Base-by-base conservation (phyloP, 306 rosid species). In the Vigna hirtella region DNA sequence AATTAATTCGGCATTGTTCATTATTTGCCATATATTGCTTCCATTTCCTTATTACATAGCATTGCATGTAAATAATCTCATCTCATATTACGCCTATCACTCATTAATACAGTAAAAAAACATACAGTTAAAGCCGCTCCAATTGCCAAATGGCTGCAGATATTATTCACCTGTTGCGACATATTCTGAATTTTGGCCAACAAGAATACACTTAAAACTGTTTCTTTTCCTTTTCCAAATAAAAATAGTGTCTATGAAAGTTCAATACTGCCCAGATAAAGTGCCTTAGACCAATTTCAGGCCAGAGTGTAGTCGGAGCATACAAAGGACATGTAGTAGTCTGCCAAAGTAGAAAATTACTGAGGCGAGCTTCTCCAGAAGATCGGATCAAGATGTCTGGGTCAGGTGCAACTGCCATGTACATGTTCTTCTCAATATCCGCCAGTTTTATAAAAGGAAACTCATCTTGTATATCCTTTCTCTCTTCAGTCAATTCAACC, bases 291-390 rank as follows among this genome's bases (percentile, higher is more conserved):
- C 96, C 96, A 47, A 92, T 76, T 69, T 92, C 96, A 38, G 97
- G 96, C 97, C 97, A 92, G 28, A 92, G 90, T 1, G 86, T 90
- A 9, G 83, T 16, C 22, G 97, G 95, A 26, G 90, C 86, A 79
- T 85, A 88, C 83, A 91, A 80, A n/a, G 84, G 89, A 45, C 93
- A 88, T 66, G 78, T 49, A 69, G 84, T 65, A 64, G 93, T 88
- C 80, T 90, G 90, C 97, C 93, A 92, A 57, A 92, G 97, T 79
- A 90, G 96, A 77, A 92, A 90, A 82, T 88, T 92, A 78, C 96
- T 88, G 50, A 92, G 91, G 2, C 96, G 90, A 18, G 73, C 81
- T 77, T 88, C 96, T 0, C 97, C 97, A 0, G 90, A 86, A 66
- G 89, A 84, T 79, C 92, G 85, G 24, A 92, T 86, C 82, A 92